Base-by-base conservation (phyloP, 805 yeast genomes). In the Gaillardinia entomophila region DNA sequence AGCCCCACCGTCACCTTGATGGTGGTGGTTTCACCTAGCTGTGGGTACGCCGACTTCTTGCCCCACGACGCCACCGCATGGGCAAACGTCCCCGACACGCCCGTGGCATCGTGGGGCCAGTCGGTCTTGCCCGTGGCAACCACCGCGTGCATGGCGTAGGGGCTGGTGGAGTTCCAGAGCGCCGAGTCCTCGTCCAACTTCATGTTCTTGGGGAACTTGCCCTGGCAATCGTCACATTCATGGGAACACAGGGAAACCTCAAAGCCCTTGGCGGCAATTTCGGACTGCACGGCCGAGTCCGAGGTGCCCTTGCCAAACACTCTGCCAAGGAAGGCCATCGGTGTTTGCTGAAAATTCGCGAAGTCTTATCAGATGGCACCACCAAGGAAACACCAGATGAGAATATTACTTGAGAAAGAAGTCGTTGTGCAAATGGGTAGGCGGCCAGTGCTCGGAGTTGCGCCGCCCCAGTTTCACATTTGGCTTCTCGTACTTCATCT, bases 121-220 rank as follows among this genome's bases (percentile, higher is more conserved):
- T 90, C 95, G 0, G 73, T 52, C 43, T 79, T 78, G 8, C 92
- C 94, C 0, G 97, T 88, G 2, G 96, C 82, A 0, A 89, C 79
- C 22, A 90, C 59, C 15, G 87, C 62, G 44, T 89, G 97, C 16
- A 82, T 50, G 3, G 78, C 80, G 27, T 77, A 77, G 1, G 83
- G 78, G 40, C 71, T 72, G 0, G 95, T 78, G 4, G 89, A 68
- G 37, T 82, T 79, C 75, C 83, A 87, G 18, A 88, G 49, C 10
- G 62, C 5, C 71, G 71, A 16, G 14, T 50, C 62, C 17, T 51
- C 60, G 10, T 53, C 54, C 14, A 79, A 48, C 30, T 68, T 68
- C 32, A 77, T 49, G 2, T 75, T 62, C 10, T 57, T 41, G 1
- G 87, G 86, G 47, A 60, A 80, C 28, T 57, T 62, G n/a, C 68